Base-by-base conservation (phyloP, 2,329 filamentous ascomycete species). In the Trichoderma sp. region DNA sequence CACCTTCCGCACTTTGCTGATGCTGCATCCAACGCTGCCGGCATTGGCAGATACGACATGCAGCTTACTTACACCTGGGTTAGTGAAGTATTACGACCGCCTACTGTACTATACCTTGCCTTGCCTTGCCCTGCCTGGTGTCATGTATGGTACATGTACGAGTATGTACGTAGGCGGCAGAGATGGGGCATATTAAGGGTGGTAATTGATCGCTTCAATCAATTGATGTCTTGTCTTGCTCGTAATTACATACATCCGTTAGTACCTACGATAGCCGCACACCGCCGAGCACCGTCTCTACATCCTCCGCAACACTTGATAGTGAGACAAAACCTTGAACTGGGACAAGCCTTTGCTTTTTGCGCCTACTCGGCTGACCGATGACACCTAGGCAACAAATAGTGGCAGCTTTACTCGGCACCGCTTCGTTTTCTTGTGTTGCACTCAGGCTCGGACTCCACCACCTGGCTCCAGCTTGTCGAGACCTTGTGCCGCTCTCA, bases 401-500 rank as follows among this genome's bases (percentile, higher is more conserved):
- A 53, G 71, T 35, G 50, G 60, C 62, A 64, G 38, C 59, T 33
- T 18, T n/a, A 65, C 21, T 38, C 71, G 62, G 60, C 71, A 24
- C 71, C 71, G 60, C 71, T 65, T 50, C 29, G 31, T 65, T 38
- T 64, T 53, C 27, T 73, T 65, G 60, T 35, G 59, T 73, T 62
- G 59, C 68, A 63, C 68, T 71, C 60, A 65, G 69, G 69, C 73
- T 75, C 38, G 35, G 74, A 75, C 74, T 67, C 74, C 74, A 66
- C 74, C 67, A 27, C 50, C 66, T 11, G 64, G 50, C 53, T 74
- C 63, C 35, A 69, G 29, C 31, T 38, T 68, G 18, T 68, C 38
- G 27, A 33, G 53, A 27, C 11, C 41, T 18, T 31, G 33, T 68
- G 65, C 29, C 53, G n/a, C 41, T 73, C 66, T 29, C 66, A 75